Evolutionary conservation across 805 yeast species (phyloP).

Genomic region (Hanseniaspora occidentalis): DNA sequence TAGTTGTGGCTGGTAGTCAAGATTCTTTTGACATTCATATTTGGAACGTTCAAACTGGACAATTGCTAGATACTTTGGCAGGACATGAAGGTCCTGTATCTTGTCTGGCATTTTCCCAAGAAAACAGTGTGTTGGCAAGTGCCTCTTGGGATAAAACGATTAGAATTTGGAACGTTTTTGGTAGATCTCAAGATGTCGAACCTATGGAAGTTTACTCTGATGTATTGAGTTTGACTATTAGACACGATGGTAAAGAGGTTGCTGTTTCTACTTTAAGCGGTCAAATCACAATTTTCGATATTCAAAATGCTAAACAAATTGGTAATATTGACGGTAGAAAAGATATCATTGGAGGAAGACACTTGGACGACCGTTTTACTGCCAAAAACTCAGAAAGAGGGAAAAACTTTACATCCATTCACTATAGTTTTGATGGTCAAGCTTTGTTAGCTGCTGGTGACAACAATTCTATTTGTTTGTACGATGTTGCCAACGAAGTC

Average conservation of each 20-base stretch:
- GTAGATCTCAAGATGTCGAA: slow-evolving; percentile 77
- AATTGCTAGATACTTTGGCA: slow-evolving; percentile 69
- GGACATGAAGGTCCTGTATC: slow-evolving; percentile 97
- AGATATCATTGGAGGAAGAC: slow-evolving; percentile 82
- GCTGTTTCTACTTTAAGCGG: slow-evolving; percentile 88
- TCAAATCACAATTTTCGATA: slow-evolving; percentile 70
- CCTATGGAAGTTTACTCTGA: slow-evolving; percentile 81
- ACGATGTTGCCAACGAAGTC: slow-evolving; percentile 83
- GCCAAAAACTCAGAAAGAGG: slow-evolving; percentile 74
- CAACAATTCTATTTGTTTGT: slow-evolving; percentile 80
- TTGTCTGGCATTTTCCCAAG: slow-evolving; percentile 71
- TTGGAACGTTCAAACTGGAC: slow-evolving; percentile 97
- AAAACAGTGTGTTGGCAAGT: slow-evolving; percentile 66
- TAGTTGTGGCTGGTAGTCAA: slow-evolving; percentile 86
- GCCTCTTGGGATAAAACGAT: slow-evolving; percentile 96
- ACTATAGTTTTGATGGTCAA: slow-evolving; percentile 82
- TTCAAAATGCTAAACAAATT: slow-evolving; percentile 66
- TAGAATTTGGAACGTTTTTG: slow-evolving; percentile 85
- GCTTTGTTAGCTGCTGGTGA: slow-evolving; percentile 88
- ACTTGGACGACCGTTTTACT: slow-evolving; percentile 67
- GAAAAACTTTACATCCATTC: slow-evolving; percentile 66
- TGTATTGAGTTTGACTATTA: slow-evolving; percentile 66
- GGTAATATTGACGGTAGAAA: slow-evolving; percentile 76
- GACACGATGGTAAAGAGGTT: slow-evolving; percentile 88
- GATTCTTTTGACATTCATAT: slow-evolving; percentile 86